Conservation (phyloP, 2,329 filamentous ascomycete species). For the Escovopsis sp. region DNA sequence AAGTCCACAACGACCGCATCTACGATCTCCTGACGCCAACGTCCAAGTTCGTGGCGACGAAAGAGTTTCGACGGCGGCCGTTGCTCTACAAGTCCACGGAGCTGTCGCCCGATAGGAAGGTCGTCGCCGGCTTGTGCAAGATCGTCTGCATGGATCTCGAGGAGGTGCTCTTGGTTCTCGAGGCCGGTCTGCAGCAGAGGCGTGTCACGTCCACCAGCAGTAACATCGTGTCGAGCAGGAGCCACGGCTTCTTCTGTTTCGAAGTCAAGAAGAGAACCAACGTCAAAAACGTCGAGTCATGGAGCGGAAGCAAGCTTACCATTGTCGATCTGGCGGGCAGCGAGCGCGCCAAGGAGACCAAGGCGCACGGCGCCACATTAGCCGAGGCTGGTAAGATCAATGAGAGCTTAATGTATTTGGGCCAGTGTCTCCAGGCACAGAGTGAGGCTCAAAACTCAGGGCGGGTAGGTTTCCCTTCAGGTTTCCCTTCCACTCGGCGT, state of each 20-base stretch:
- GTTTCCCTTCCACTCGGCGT: too few species aligned
- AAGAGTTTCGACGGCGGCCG: conserved; percentile 60
- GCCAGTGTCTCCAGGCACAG: conserved; percentile 92
- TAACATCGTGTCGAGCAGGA: conserved; percentile 83
- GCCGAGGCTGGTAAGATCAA: conserved; percentile 98
- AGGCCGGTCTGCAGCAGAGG: conserved; percentile 76
- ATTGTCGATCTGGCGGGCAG: conserved; percentile 90
- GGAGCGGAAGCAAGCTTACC: conserved; percentile 67
- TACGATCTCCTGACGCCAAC: conserved; percentile 73
- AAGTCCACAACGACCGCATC: conserved; percentile 97
- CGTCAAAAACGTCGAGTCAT: conserved; percentile 34
- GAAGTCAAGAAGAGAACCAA: conserved; percentile 71
- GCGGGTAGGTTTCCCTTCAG: conserved; percentile 39
- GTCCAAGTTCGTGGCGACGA: conserved; percentile 43
- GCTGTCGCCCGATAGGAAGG: conserved; percentile 74
- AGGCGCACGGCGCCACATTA: conserved; percentile 82
- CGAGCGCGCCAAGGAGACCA: conserved; percentile 82
- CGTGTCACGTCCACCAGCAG: conserved; percentile 81
- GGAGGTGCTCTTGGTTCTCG: conserved; percentile 79
- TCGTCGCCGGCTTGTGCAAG: conserved; percentile 84
- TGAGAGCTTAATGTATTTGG: conserved; percentile 94
- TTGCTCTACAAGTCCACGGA: conserved; percentile 89
- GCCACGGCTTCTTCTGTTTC: conserved; percentile 90
- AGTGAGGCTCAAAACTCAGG: conserved; percentile 59
- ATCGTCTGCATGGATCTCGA: conserved; percentile 69